Evolutionary conservation across 2,329 filamentous ascomycete species (phyloP).

Genomic region (Paecilomyces niveus): DNA sequence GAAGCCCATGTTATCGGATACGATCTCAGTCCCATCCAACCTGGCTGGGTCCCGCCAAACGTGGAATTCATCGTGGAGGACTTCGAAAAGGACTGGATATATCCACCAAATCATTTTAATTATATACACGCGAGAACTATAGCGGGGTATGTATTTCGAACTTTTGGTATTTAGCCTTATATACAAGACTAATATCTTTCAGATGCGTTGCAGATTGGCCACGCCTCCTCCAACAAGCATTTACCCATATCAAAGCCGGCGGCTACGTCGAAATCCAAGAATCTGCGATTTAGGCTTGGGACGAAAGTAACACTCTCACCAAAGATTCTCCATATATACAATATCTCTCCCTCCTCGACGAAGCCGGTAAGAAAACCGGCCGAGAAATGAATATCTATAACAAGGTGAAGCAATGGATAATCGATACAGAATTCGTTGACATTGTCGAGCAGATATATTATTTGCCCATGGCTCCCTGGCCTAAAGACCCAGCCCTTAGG

Average conservation of each 20-base stretch:
- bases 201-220: not conserved
- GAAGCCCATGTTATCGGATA: constrained; percentile 10
- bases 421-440: constrained; percentile 8
- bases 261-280: not conserved
- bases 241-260: not conserved
- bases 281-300: not conserved
- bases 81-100: constrained; percentile 52
- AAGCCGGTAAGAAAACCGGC: not conserved
- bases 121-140: not conserved
- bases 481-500: constrained; percentile 10
- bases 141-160: not conserved
- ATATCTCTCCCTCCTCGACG: not conserved
- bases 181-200: not conserved
- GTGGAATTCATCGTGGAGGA: constrained; percentile 59
- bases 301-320: not conserved
- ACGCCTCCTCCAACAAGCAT: not conserved
- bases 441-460: constrained; percentile 7
- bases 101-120: not conserved
- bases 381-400: not conserved
- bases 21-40: constrained; percentile 19
- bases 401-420: not conserved
- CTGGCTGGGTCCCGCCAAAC: constrained; percentile 49
- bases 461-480: constrained; percentile 13
- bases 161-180: not conserved
- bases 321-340: not conserved